Base-by-base conservation (phyloP, 176 grass and related monocot genomes). In the Musa schizocarpa region DNA sequence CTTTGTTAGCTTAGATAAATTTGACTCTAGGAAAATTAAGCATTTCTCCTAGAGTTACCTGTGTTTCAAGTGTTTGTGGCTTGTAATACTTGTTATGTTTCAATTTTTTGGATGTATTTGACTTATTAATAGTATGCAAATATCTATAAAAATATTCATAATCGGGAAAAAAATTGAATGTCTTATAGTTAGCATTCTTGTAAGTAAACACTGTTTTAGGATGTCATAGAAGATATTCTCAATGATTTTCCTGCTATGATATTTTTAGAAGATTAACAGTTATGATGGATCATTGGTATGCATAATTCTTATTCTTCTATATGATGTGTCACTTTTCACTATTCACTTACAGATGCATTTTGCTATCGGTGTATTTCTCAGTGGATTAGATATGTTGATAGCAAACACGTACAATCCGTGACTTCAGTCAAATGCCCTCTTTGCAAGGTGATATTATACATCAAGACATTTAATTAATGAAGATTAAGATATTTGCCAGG, bases 381-480 rank as follows among this genome's bases (percentile, higher is more conserved):
- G 13, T 92, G 90, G 90, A 63, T 87, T 43, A 87, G 64, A 69
- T 75, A 87, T 52, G 84, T 86, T 54, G 49, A 25, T 12, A 78
- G 57, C 77, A 92, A 89, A 77, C 74, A 63, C 52, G 14, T 62
- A 10, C 72, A 78, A 3, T 77, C 79, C 43, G 50, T 89, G 69
- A 81, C 84, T 23, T 82, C 80, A 6, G 83, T 92, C 53, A 82
- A 50, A 81, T 89, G 90, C 19, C 90, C 90, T 8, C 87, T 92
- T 29, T 92, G 90, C 82, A 92, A 92, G 90, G 87, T 92, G 26
- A 83, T 17, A 4, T 54, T 54, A 12, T 74, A 11, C 23, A 55
- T 56, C 3, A 54, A 23, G 11, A 17, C 13, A 17, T 19, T 62
- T 14, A 14, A 19, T 14, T 62, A 9, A 62, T 62, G 14, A n/a